phyloP scores from a whole-genome alignment of 106 monocot genomes.

The Dendrobium nobile region DNA sequence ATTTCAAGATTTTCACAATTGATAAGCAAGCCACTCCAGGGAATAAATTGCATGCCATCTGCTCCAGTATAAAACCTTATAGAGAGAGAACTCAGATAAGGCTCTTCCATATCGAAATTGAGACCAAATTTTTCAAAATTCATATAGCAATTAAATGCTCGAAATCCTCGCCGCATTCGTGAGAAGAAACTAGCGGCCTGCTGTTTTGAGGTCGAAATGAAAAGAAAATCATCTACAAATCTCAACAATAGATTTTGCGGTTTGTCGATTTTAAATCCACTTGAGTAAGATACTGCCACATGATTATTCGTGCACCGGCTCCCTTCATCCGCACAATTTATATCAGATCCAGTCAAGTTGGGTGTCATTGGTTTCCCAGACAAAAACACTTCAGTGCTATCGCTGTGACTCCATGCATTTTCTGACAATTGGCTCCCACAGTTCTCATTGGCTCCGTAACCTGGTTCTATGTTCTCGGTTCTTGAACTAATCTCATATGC shows the following conservation, averaged over 20 bases:
- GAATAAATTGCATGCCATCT: constrained; percentile 77
- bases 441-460: background rate
- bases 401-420: background rate
- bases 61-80: constrained; percentile 41
- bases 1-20: constrained; percentile 76
- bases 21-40: constrained; percentile 89
- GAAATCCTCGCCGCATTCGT: constrained; percentile 70
- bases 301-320: background rate
- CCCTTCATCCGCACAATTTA: background rate
- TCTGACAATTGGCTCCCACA: background rate
- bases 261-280: background rate
- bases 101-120: constrained; percentile 47
- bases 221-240: constrained; percentile 84
- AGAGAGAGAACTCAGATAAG: background rate
- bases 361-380: background rate
- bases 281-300: background rate
- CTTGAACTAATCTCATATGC: background rate
- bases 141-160: constrained; percentile 80
- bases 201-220: constrained; percentile 67
- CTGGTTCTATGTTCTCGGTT: background rate
- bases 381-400: background rate
- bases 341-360: background rate
- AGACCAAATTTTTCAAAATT: constrained; percentile 68
- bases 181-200: constrained; percentile 49
- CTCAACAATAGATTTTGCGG: constrained; percentile 49